Evolutionary conservation across 83 land plant species (phyloP), one percentile per base, ranked within the genome.

Genomic region (Isoetes engelmannii): DNA sequence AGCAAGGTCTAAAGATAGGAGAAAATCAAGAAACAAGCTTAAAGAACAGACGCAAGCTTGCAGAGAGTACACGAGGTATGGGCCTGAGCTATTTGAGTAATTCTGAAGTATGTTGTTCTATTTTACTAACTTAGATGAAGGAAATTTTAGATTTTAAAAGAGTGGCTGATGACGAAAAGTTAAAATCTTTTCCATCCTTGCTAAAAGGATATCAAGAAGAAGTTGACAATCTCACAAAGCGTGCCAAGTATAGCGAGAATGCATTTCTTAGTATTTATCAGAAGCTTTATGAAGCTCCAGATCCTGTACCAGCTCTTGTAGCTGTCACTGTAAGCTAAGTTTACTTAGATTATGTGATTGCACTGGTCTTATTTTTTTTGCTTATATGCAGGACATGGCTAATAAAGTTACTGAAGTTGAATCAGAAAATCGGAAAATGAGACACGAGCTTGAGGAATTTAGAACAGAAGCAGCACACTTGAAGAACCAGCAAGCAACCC

Each of bases 211-310:
- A 88, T 67, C 99, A 94, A 76, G 99, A 94, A 75, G 99, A 94
- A 78, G 97, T 94, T 73, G 99, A 94, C 74, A 94, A 94, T 76
- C 85, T 94, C 44, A 94, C 99, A 12, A 94, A 94, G 79, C 80
- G 99, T 75, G 99, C 99, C 50, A 94, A 94, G 68, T 94, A 84
- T 88, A 96, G 97, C 51, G 99, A 94, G 74, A 94, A 90, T 86
- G 89, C 99, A 19, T 94, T 94, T 77, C 82, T 90, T 48, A 90
- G 85, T 70, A 90, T 94, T 69, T 94, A 94, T 53, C 99, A 94
- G 66, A 90, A 90, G 71, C 87, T 94, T 62, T 94, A 84, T 79
- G 99, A 94, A 79, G 99, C 99, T 67, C 97, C 97, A 59, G 99
- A 94, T 82, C 99, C 99, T 44, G 87, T 80, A 72, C 93, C 97